Base-by-base conservation (phyloP, 2,329 filamentous ascomycete genomes). In the Penicillium sp. region DNA sequence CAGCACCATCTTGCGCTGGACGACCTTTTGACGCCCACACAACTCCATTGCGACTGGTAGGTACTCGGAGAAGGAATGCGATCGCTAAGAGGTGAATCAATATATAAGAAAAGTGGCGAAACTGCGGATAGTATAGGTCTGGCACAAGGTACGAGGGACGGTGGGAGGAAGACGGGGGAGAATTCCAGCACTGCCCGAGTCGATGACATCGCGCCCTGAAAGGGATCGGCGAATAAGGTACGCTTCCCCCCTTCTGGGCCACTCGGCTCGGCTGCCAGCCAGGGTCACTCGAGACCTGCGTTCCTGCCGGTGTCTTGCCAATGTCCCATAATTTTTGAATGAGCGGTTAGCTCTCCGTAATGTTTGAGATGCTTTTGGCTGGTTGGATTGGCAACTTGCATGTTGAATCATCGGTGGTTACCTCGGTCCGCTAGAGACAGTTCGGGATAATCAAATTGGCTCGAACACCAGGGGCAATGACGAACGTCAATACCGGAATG, bases 1-100 rank as follows among this genome's bases (percentile, higher is more conserved):
- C 65, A 96, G 82, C 68, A 96, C 91, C 77, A 96, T 88, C 86
- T 96, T 96, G 77, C 91, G 89, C 83, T 95, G 89, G 65, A 92
- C 90, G 50, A 89, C 91, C 79, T 95, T 90, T 57, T 83, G 86
- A 62, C 86, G 85, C 66, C 87, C 86, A 71, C 87, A 88, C 57
- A 85, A 74, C 66, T 78, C 73, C 78, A 81, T 80, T 53, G 61
- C 69, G 64, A 53, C 24, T 31, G 28, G 36, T 39, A 25, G 35
- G 28, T 22, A 25, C 50, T 49, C 33, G 14, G 48, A 33, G 41
- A 33, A 43, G 18, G 42, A 28, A 48, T 48, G 33, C 44, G 46
- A 39, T 50, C 48, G 49, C 50, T 49, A 41, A 28, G 50, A 50
- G 18, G 43, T 16, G 50, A 47, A 31, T 43, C 20, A 36, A 27